A percentile compares a stretch with the other conserved stretches of the same genome.
Conservation (phyloP, 2,329 filamentous ascomycete genomes). For the Pseudogymnoascus sp. region DNA sequence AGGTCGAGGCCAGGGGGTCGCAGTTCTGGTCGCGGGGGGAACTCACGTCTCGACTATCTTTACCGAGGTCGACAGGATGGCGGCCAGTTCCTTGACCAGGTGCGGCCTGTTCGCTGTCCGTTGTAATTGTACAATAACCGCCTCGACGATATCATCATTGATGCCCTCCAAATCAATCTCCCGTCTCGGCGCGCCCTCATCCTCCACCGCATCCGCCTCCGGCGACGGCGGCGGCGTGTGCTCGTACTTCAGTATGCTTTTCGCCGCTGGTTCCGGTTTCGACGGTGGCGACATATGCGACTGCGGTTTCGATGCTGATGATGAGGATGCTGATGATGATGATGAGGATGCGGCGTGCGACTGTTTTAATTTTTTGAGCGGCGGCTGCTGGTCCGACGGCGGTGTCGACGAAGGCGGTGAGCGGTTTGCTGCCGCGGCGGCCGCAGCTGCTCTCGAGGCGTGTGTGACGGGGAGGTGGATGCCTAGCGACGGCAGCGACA, state of each 20-base stretch:
- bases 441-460: slow-evolving; percentile 44
- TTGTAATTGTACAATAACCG: slow-evolving; percentile 78
- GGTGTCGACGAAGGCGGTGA: slow-evolving; percentile 28
- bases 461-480: slow-evolving; percentile 72
- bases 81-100: slow-evolving; percentile 85
- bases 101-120: slow-evolving; percentile 87
- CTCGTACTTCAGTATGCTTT: slow-evolving; percentile 44
- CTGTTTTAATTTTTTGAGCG: slow-evolving; percentile 67
- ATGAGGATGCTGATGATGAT: slow-evolving; percentile 33
- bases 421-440: slow-evolving; percentile 16
- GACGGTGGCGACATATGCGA: slow-evolving; percentile 31
- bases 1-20: slow-evolving; percentile 7
- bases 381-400: slow-evolving; percentile 31
- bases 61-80: slow-evolving; percentile 65
- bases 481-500: slow-evolving; percentile 85
- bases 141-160: slow-evolving; percentile 91
- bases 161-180: slow-evolving; percentile 75
- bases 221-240: slow-evolving; percentile 77
- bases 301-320: slow-evolving; percentile 29
- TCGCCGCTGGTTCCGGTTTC: slow-evolving; percentile 23
- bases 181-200: slow-evolving; percentile 31
- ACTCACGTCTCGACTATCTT: slow-evolving; percentile 87
- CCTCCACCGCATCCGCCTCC: slow-evolving; percentile 33
- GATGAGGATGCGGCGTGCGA: slow-evolving; percentile 49
- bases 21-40: slow-evolving; percentile 13